Conservation (phyloP, 1,139 yeast genomes). For the Taphrina flavorubra region DNA sequence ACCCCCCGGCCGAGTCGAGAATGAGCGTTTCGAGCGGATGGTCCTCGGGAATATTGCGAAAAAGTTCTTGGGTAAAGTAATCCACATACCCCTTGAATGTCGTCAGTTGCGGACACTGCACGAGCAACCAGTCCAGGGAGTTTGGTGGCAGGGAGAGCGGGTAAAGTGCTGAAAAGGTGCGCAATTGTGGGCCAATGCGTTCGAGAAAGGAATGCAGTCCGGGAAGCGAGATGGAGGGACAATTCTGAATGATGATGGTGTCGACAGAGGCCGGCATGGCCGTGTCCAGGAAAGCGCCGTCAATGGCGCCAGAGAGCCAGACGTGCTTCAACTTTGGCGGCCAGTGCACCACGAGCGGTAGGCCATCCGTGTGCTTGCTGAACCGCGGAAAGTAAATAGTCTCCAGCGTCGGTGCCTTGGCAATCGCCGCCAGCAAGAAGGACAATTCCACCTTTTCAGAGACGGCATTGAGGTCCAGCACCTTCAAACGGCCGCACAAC, state of each 20-base stretch:
- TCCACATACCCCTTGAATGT: constrained; percentile 77
- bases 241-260: constrained; percentile 79
- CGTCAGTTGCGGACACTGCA: constrained; percentile 73
- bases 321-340: constrained; percentile 75
- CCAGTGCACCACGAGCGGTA: constrained; percentile 58
- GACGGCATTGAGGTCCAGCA: constrained; percentile 82
- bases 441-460: constrained; percentile 86
- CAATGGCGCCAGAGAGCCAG: constrained; percentile 85
- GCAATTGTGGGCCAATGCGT: constrained; percentile 69
- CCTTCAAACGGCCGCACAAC: constrained; percentile 66
- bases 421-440: constrained; percentile 75
- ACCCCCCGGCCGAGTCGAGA: constrained; percentile 83
- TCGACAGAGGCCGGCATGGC: constrained; percentile 74
- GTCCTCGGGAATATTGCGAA: constrained; percentile 50
- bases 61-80: constrained; percentile 64
- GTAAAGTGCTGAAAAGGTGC: constrained; percentile 69
- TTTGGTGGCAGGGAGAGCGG: constrained; percentile 84
- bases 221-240: constrained; percentile 70
- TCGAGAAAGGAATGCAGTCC: constrained; percentile 65
- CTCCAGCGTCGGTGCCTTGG: constrained; percentile 64
- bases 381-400: constrained; percentile 87
- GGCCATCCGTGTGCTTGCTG: constrained; percentile 53
- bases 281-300: constrained; percentile 75
- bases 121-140: constrained; percentile 74
- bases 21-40: constrained; percentile 70